A percentile compares a stretch with the other conserved stretches of the same genome.
Evolutionary conservation across 78 protist genomes (phyloP).

Genomic region (Planoprotostelium fungivorum): DNA sequence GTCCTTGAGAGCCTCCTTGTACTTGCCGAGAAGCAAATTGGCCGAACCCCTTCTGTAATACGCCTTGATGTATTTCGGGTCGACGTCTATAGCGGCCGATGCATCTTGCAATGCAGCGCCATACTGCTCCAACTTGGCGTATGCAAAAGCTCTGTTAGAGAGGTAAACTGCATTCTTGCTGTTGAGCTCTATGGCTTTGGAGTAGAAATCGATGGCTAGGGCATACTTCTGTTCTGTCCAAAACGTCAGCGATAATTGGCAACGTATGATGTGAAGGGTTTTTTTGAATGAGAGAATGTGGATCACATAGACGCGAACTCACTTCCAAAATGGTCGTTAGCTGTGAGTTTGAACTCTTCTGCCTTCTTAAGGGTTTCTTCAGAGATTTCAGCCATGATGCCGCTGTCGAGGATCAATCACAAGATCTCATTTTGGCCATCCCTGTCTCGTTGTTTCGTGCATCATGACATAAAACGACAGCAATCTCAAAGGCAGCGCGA

Average conservation of each 20-base stretch:
- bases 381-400: not conserved
- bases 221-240: constrained; percentile 37
- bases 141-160: constrained; percentile 78
- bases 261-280: not conserved
- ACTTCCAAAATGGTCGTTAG: constrained; percentile 47
- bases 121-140: constrained; percentile 70
- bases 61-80: constrained; percentile 75
- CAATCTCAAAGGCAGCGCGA: not conserved
- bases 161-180: constrained; percentile 49
- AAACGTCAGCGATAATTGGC: not conserved
- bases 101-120: constrained; percentile 80
- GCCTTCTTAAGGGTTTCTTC: constrained; percentile 33
- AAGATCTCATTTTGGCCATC: too few relatives aligned
- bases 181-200: constrained; percentile 67
- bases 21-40: constrained; percentile 74
- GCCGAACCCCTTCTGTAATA: constrained; percentile 88
- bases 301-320: not conserved
- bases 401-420: too few relatives aligned
- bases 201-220: constrained; percentile 57
- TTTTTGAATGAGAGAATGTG: not conserved
- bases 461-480: not conserved
- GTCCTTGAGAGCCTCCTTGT: constrained; percentile 72
- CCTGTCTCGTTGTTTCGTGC: too few relatives aligned
- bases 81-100: constrained; percentile 59
- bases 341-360: constrained; percentile 42